Conservation (phyloP, 2,329 filamentous ascomycete genomes). For the Beauveria asiatica region DNA sequence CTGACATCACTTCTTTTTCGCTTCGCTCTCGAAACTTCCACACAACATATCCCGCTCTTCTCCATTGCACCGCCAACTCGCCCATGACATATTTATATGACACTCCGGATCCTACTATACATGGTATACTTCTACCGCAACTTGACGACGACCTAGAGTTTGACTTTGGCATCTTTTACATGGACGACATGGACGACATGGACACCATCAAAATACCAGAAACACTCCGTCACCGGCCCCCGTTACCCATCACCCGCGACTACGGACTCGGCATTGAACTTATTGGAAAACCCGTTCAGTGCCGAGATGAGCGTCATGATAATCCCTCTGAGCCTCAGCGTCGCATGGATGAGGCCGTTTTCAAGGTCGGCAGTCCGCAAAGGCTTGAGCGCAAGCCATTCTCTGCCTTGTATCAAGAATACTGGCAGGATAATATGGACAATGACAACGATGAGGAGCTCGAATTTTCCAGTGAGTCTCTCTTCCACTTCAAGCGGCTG, state of each 20-base stretch:
- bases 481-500: background rate
- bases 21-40: background rate
- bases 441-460: background rate
- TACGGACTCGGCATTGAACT: constrained; percentile 1
- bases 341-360: background rate
- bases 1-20: background rate
- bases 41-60: background rate
- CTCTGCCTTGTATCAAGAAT: constrained; percentile 2
- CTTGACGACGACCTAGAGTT: background rate
- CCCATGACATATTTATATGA: constrained; percentile 8
- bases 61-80: background rate
- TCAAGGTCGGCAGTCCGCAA: constrained; percentile 3
- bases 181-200: constrained; percentile 5
- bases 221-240: constrained; percentile 1
- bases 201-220: background rate
- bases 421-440: constrained; percentile 4
- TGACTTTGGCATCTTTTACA: constrained; percentile 7
- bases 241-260: background rate
- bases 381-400: background rate
- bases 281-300: background rate
- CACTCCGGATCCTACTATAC: constrained; percentile 4
- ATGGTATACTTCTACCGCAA: constrained; percentile 1
- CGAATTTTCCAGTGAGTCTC: constrained; percentile 3
- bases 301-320: constrained; percentile 3
- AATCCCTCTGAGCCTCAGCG: background rate